A percentile compares a stretch with the other conserved stretches of the same genome.
Conservation (phyloP, 1,284 basidiomycete genomes). For the Anthracocystis setariae region DNA sequence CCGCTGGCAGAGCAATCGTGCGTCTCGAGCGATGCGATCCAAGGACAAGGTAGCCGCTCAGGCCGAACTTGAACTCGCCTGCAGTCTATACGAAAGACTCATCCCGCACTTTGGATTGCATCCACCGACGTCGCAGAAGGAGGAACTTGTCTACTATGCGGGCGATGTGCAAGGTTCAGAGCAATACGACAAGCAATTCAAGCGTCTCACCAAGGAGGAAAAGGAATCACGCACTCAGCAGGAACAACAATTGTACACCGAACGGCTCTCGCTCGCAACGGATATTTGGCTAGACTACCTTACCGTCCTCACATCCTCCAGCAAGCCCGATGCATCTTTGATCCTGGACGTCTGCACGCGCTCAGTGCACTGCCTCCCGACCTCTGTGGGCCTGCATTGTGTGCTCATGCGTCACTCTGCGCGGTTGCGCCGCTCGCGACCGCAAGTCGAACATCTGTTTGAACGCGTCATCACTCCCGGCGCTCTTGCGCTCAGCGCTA, state of each 20-base stretch:
- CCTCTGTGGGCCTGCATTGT: constrained; percentile 44
- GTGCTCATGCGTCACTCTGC: constrained; percentile 48
- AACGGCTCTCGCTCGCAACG: constrained; percentile 33
- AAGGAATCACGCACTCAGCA: constrained; percentile 16
- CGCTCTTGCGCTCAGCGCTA: constrained; percentile 26
- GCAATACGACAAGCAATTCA: constrained; percentile 24
- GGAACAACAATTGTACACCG: constrained; percentile 32
- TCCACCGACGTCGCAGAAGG: constrained; percentile 26
- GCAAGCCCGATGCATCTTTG: constrained; percentile 32
- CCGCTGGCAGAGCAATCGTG: constrained; percentile 38
- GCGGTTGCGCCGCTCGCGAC: constrained; percentile 40
- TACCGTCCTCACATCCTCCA: constrained; percentile 16
- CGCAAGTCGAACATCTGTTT: constrained; percentile 55
- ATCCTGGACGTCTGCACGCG: constrained; percentile 44
- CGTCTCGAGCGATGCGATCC: constrained; percentile 24
- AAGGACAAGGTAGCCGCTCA: constrained; percentile 44
- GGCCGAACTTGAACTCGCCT: constrained; percentile 25
- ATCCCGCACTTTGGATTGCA: constrained; percentile 36
- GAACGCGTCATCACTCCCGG: constrained; percentile 29
- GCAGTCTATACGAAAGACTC: constrained; percentile 37
- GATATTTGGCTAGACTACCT: constrained; percentile 61
- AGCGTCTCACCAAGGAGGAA: constrained; percentile 22
- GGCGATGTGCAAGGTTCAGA: constrained; percentile 25
- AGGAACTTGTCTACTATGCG: constrained; percentile 31
- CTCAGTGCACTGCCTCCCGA: constrained; percentile 48